These are phyloP conservation scores for Verticillium longisporum DNA, from an alignment of 2,329 filamentous ascomycete species.

Conservation along the genomic window DNA sequence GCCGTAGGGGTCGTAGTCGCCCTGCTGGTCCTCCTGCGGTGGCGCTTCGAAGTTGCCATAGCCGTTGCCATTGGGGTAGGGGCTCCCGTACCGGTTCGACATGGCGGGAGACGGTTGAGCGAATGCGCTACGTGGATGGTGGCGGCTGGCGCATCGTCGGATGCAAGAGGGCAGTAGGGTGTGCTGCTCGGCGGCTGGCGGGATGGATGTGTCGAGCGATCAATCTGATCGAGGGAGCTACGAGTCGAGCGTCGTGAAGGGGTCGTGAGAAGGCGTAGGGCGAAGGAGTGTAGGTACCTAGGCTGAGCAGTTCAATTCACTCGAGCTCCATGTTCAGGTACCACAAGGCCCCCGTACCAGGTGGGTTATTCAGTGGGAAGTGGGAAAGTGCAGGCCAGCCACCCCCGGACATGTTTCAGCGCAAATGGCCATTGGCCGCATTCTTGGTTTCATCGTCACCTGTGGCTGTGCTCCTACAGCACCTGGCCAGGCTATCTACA, in stretches of 20 bases:
- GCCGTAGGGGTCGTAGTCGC: slow-evolving; percentile 44
- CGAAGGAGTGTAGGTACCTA: not conserved
- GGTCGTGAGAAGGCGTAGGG: not conserved
- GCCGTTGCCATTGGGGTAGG: slow-evolving; percentile 34
- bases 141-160: slow-evolving; percentile 7
- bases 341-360: not conserved
- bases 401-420: slow-evolving; percentile 9
- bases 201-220: not conserved
- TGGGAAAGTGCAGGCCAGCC: slow-evolving; percentile 4
- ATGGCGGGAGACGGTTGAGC: slow-evolving; percentile 7
- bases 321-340: not conserved
- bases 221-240: not conserved
- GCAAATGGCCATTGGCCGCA: not conserved
- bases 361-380: no score
- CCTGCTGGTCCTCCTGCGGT: slow-evolving; percentile 18
- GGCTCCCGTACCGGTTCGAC: slow-evolving; percentile 17
- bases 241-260: not conserved
- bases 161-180: not conserved
- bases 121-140: slow-evolving; percentile 4
- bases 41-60: slow-evolving; percentile 29
- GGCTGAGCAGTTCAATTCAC: not conserved
- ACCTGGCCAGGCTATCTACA: no score
- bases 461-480: slow-evolving; percentile 3
- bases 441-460: slow-evolving; percentile 4
- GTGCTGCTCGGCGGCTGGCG: not conserved